Evolutionary conservation across 768 basidiomycete species (phyloP), one percentile per base, ranked within the genome.

Genomic region (Auricularia auricula-judae): DNA sequence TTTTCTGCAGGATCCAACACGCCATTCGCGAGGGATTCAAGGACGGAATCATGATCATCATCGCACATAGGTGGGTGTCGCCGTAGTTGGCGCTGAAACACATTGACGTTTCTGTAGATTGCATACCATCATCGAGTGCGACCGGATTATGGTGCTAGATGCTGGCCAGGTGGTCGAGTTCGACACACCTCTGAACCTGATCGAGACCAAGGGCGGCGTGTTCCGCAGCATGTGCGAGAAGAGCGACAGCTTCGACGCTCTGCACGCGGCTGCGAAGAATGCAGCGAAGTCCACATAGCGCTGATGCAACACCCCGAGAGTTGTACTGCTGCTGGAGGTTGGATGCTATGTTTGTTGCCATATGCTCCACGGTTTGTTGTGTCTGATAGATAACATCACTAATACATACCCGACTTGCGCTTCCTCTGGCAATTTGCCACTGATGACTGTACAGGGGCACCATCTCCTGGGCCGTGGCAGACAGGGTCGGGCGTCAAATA

Each of bases 201-300:
- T 84, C 74, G 68, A 79, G 60, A 76, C 73, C 5, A 65, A 76
- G 3, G 78, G 82, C 62, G 86, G 90, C 1, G 86, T 91, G 67
- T 95, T 95, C 79, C 81, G 84, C 44, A 83, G 85, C 59, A 94
- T 96, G 91, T 93, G 91, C 70, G 86, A 91, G 59, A 80, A 81
- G 66, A 87, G 86, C 71, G 79, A 59, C 23, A 29, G 7, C 21
- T 59, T 59, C 34, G 56, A 59, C 23, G 18, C 68, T 4, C 64
- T 59, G 4, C 18, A 35, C 56, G 56, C 14, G 8, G 18, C 23
- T 14, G 56, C 29, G 47, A 51, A 51, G 39, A 14, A 8, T 42
- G 39, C 39, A 14, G 39, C 39, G 29, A 29, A 29, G 29, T 29
- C 29, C 29, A 29, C 29, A 29, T 29, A 29, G 29, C 29, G 29